Evolutionary conservation across 176 grass and related monocot species (phyloP).

Genomic region (Oryza longistaminata): DNA sequence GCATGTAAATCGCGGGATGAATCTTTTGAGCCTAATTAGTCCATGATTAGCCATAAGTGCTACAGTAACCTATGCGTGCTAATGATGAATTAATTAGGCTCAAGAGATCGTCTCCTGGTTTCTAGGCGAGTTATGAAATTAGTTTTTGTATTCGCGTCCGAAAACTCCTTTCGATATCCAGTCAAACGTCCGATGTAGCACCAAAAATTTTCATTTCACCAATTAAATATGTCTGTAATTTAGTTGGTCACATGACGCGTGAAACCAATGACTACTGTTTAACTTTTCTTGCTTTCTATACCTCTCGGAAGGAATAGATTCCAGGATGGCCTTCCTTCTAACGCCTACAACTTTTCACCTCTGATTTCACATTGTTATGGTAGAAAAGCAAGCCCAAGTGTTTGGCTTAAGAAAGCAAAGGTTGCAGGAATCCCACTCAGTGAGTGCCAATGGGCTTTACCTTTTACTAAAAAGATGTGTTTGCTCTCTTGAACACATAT

Average conservation of each 20-base stretch:
- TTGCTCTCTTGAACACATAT: background rate
- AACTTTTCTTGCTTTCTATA: slow-evolving; percentile 25
- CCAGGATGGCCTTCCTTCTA: background rate
- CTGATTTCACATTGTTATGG: slow-evolving; percentile 39
- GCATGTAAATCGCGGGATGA: too few species aligned
- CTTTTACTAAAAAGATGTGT: slow-evolving; percentile 10
- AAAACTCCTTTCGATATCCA: too few species aligned
- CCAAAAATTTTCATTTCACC: too few species aligned
- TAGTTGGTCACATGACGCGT: background rate
- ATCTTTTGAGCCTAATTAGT: too few species aligned
- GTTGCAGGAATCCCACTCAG: slow-evolving; percentile 19
- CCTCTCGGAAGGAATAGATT: slow-evolving; percentile 8
- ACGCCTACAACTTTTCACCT: background rate
- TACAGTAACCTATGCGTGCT: too few species aligned
- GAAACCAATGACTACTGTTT: background rate
- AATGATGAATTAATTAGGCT: too few species aligned
- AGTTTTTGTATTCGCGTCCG: too few species aligned
- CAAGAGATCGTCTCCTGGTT: too few species aligned
- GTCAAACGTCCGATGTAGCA: too few species aligned
- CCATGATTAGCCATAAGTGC: too few species aligned
- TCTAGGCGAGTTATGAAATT: too few species aligned
- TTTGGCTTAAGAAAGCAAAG: slow-evolving; percentile 48
- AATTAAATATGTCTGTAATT: too few species aligned
- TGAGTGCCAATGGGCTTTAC: background rate
- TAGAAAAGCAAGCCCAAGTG: slow-evolving; percentile 24